Conservation (phyloP, 371 early-diverging fungal genomes). For the Blastocladiella emersonii region DNA sequence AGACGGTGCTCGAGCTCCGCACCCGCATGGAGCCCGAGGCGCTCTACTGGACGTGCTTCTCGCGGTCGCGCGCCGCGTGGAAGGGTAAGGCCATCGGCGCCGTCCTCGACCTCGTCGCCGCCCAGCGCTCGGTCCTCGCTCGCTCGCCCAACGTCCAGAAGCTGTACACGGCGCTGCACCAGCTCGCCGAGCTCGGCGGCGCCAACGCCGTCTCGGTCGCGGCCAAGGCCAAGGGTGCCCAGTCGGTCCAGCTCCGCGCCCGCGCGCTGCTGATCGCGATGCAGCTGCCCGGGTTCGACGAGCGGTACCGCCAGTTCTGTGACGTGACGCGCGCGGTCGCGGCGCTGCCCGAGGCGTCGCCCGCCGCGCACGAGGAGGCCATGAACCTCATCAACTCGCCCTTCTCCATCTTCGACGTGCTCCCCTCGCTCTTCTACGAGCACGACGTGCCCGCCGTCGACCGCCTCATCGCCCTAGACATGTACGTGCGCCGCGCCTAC, state of each 20-base stretch:
- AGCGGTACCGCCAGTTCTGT: conserved; percentile 70
- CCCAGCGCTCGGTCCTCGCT: conserved; percentile 21
- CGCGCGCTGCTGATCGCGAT: conserved; percentile 82
- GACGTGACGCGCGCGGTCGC: conserved; percentile 67
- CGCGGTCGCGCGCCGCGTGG: conserved; percentile 64
- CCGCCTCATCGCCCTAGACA: conserved; percentile 79
- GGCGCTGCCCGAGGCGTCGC: conserved; percentile 31
- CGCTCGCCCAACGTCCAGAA: conserved; percentile 42
- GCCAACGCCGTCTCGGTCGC: conserved; percentile 66
- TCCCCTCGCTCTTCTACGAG: conserved; percentile 82
- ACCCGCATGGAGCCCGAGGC: conserved; percentile 40
- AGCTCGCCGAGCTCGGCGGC: conserved; percentile 63
- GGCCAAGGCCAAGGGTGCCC: neutral
- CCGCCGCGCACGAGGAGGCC: conserved; percentile 40
- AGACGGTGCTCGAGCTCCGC: neutral
- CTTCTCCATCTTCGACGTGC: conserved; percentile 87
- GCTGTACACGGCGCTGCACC: conserved; percentile 33
- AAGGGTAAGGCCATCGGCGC: conserved; percentile 64
- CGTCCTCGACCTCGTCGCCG: conserved; percentile 58
- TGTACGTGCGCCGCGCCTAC: conserved; percentile 89
- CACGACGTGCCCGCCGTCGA: conserved; percentile 37
- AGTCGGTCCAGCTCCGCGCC: conserved; percentile 44
- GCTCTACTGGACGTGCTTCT: conserved; percentile 58
- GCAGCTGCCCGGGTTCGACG: conserved; percentile 85
- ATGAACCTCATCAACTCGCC: conserved; percentile 73